Conservation (phyloP, 768 basidiomycete genomes). For the Zangia roseola region DNA sequence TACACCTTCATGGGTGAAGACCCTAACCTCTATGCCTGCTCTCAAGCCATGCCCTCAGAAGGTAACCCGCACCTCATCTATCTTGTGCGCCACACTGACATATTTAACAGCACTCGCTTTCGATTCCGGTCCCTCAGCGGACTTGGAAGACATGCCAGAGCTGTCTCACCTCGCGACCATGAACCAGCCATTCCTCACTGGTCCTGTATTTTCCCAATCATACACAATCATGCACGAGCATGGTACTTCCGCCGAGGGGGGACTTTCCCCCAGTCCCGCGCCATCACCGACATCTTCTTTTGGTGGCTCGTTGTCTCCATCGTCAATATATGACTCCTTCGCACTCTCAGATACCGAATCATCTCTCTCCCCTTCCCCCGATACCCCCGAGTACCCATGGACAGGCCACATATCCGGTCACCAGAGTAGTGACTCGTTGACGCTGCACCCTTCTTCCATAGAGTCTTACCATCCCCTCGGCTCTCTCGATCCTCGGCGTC, state of each 20-base stretch:
- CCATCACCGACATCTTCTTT: slow-evolving; percentile 30
- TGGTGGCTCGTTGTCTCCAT: slow-evolving; percentile 24
- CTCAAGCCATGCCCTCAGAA: not conserved
- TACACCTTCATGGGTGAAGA: not conserved
- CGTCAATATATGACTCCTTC: slow-evolving; percentile 6
- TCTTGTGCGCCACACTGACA: slow-evolving; percentile 17
- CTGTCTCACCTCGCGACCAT: slow-evolving; percentile 13
- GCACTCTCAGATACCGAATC: slow-evolving; percentile 23
- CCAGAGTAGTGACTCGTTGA: slow-evolving; percentile 11
- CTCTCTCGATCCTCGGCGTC: slow-evolving; percentile 13
- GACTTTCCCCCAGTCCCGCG: slow-evolving; percentile 16
- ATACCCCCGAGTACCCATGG: slow-evolving; percentile 15
- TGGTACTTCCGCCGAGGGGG: not conserved
- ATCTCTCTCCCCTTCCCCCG: slow-evolving; percentile 16
- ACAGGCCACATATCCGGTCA: not conserved
- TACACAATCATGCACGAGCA: slow-evolving; percentile 16
- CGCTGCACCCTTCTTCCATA: not conserved
- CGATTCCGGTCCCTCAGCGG: not conserved
- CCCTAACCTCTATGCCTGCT: not conserved
- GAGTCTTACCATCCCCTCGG: not conserved
- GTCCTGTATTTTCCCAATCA: slow-evolving; percentile 4
- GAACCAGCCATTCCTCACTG: slow-evolving; percentile 7
- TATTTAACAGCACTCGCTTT: not conserved
- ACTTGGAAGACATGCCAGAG: slow-evolving; percentile 21
- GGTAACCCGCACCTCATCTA: slow-evolving; percentile 4